Evolutionary conservation across 257 asterid species (phyloP), one percentile per base, ranked within the genome.

Genomic region (Rauvolfia tetraphylla): DNA sequence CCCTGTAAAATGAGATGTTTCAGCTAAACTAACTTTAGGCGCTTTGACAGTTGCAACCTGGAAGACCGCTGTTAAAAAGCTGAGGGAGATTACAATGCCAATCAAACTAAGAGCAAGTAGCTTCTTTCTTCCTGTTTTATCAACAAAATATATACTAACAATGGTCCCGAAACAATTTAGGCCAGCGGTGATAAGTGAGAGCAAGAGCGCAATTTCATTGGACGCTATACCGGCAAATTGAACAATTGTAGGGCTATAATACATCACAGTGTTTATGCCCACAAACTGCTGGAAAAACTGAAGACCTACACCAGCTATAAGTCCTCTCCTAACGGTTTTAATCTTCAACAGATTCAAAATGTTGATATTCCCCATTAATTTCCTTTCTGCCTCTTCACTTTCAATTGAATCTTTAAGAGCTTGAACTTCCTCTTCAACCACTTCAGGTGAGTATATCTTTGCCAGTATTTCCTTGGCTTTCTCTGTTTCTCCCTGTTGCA

Each of bases 271-370:
- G 88, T 92, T 92, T 61, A 92, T 92, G 66, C 96, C 96, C 17
- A 90, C 96, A 41, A 92, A 92, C 61, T 92, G 97, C 34, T 89
- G 97, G 59, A 92, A 96, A 12, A 93, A 93, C 78, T 93, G 98
- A n/a, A 91, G 91, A 0, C 94, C 85, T n/a, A 93, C 70, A 9
- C 97, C 98, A 0, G 98, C 97, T 8, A 86, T 87, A 9, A 93
- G 90, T 14, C 94, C 98, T 72, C 97, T 79, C 0, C 97, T 95
- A 4, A 91, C 89, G 4, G 90, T 86, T 0, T 29, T 77, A 68
- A 88, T 89, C 11, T 84, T 81, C 86, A 88, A 85, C 0, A 85
- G 79, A 7, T 71, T 82, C 65, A 72, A 84, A 1, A 91, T 75
- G 71, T 88, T 88, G 22, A 79, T 0, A 9, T 83, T 7, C 9